Evolutionary conservation across 306 rosid species (phyloP).

Genomic region (Dryas alaskensis): DNA sequence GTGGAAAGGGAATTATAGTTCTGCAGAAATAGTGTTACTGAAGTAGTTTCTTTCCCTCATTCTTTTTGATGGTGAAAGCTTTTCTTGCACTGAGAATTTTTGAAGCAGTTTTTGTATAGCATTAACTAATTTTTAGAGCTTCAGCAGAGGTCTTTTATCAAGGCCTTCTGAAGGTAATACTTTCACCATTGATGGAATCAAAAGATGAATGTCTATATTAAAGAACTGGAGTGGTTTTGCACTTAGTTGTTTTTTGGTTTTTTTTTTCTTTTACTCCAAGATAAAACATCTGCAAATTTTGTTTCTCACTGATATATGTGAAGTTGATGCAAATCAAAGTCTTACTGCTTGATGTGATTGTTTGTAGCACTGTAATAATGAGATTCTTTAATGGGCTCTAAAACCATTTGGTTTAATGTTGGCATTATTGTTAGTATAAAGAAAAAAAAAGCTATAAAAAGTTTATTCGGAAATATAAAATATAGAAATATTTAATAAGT

Average conservation of each 20-base stretch:
- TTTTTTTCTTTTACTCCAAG: background rate
- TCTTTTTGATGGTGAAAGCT: conserved; percentile 16
- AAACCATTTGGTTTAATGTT: no score
- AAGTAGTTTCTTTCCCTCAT: conserved; percentile 29
- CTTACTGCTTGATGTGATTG: no score
- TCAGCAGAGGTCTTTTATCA: conserved; percentile 30
- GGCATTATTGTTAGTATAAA: no score
- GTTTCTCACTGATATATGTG: background rate
- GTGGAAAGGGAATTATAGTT: conserved; percentile 21
- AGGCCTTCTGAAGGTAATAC: conserved; percentile 22
- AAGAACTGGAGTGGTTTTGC: background rate
- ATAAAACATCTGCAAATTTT: background rate
- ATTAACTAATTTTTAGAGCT: conserved; percentile 31
- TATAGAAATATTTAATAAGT: no score
- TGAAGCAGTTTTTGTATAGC: conserved; percentile 37
- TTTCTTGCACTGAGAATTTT: conserved; percentile 17
- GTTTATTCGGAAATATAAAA: no score
- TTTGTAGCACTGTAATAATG: no score
- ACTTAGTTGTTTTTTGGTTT: no score
- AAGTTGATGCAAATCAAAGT: no score
- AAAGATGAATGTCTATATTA: conserved; percentile 29
- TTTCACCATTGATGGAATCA: conserved; percentile 16
- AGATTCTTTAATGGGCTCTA: no score
- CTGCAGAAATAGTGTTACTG: conserved; percentile 23
- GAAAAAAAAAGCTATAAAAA: no score